A percentile compares a stretch with the other conserved stretches of the same genome.
phyloP scores from a whole-genome alignment of 208 protist genomes.

The Acanthamoeba healyi region DNA sequence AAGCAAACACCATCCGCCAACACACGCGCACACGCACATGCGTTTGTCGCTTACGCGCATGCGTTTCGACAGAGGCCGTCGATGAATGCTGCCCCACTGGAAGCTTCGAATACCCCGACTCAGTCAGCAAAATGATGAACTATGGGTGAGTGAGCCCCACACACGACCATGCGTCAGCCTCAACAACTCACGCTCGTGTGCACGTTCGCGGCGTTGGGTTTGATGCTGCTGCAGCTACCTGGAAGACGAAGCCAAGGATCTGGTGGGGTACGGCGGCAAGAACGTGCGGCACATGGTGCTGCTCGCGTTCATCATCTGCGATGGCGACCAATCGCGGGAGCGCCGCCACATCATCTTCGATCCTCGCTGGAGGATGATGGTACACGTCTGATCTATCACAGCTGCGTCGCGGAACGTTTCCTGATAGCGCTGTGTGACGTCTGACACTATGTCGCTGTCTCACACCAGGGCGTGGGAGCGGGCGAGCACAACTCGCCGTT shows the following conservation, averaged over 20 bases:
- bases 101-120: constrained; percentile 46
- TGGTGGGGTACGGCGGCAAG: constrained; percentile 52
- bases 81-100: not conserved
- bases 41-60: not conserved
- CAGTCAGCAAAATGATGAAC: constrained; percentile 4
- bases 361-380: constrained; percentile 39
- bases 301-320: constrained; percentile 11
- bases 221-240: not conserved
- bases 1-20: not conserved
- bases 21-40: not conserved
- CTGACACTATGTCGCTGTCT: not conserved
- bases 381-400: not conserved
- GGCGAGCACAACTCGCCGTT: constrained; percentile 55
- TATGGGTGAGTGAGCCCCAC: too few relatives aligned
- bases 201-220: not conserved
- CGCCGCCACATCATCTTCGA: constrained; percentile 27
- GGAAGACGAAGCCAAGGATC: constrained; percentile 36
- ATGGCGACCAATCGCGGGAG: not conserved
- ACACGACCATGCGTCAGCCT: too few relatives aligned
- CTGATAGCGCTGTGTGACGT: not conserved
- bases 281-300: constrained; percentile 26
- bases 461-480: constrained; percentile 1
- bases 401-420: too few relatives aligned
- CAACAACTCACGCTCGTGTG: too few relatives aligned
- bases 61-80: constrained; percentile 55